Base-by-base conservation (phyloP, 371 early-diverging fungal genomes). In the Mucor indicus region DNA sequence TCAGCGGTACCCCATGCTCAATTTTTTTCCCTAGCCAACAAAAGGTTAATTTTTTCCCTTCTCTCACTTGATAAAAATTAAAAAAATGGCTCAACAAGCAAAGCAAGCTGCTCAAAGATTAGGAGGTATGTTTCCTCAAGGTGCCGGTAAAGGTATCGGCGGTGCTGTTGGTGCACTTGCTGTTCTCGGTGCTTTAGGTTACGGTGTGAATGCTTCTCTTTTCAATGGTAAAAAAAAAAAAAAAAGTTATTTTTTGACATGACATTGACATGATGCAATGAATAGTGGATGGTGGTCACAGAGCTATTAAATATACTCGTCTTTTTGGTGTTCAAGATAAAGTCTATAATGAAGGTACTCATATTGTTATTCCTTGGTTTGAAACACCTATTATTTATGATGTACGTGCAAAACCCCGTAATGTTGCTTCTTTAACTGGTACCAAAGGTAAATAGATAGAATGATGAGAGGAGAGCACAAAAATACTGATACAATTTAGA, bases 261-360 rank as follows among this genome's bases (percentile, higher is more conserved):
- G n/a, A n/a, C n/a, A n/a, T n/a, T n/a, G n/a, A n/a, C n/a, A n/a
- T n/a, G n/a, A 15, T 13, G 8, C 6, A 52, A 22, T 38, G 9
- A 11, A 20, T 64, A 92, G 96, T 98, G 52, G 89, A 93, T 62
- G 98, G 97, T 68, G 99, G 99, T 69, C 92, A 98, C 67, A 85
- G 98, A 59, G 99, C 96, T 37, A 93, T 98, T 53, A 92, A 95
- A 56, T 98, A 96, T 67, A 95, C 96, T 52, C 89, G 99, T 64
- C 59, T 94, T 25, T 86, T 89, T 67, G 99, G 98, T 68, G 95
- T 98, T 21, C 81, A 90, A 64, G 77, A 84, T 70, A 78, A 81
- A 23, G 88, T 94, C 11, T 79, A 80, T 62, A 84, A 80, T 58
- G 99, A 98, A 79, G 99, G 99, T 64, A 98, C 98, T 40, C 99